These are phyloP conservation scores for Fraxinus paxiana DNA, from an alignment of 305 asterid species.

Conservation along the genomic window DNA sequence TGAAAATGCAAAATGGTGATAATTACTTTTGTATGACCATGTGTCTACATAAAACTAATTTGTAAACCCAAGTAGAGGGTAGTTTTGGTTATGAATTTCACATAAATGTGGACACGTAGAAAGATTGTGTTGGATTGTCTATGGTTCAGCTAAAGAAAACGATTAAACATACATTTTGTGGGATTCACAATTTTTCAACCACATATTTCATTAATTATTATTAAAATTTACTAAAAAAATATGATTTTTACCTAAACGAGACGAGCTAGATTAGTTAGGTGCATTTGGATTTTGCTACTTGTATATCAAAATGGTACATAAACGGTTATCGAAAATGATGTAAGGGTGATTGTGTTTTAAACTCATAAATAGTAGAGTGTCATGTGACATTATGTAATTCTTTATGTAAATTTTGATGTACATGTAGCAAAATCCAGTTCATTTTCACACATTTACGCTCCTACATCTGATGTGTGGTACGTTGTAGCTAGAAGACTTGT, in stretches of 20 bases:
- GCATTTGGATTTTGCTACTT: neutral
- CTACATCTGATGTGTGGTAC: neutral
- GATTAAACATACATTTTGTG: neutral
- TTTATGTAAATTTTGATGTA: neutral
- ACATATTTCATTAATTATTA: neutral
- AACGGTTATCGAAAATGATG: neutral
- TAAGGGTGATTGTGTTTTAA: neutral
- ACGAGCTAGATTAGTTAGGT: neutral
- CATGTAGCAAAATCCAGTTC: neutral
- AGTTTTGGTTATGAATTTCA: neutral
- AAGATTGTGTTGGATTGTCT: neutral
- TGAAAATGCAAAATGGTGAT: neutral
- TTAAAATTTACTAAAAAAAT: neutral
- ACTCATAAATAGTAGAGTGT: too few species aligned
- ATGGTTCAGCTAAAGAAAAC: neutral
- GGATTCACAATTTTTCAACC: neutral
- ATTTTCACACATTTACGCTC: neutral
- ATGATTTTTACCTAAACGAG: neutral
- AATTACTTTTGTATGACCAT: neutral
- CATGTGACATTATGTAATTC: too few species aligned
- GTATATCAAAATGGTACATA: neutral
- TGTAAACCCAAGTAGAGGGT: neutral
- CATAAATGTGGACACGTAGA: neutral
- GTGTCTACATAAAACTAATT: neutral
- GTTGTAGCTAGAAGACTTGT: neutral